Conservation (phyloP, 768 basidiomycete species). For the Boletus bicolor region DNA sequence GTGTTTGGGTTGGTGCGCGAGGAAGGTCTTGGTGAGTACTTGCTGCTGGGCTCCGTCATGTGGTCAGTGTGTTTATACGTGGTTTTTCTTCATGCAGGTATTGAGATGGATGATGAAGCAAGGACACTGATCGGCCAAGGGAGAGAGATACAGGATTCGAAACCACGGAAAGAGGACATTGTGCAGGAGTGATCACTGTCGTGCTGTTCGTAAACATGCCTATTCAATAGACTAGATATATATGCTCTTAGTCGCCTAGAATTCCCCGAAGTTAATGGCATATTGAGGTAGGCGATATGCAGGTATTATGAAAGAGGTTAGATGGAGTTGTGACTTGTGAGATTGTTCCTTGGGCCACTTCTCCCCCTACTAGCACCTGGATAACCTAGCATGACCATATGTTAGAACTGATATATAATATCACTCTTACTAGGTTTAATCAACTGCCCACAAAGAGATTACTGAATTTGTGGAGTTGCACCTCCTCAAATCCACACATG, state of each 20-base stretch:
- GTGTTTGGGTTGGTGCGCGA: slow-evolving; percentile 86
- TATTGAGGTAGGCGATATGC: no score
- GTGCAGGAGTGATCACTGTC: slow-evolving; percentile 56
- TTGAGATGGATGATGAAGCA: slow-evolving; percentile 82
- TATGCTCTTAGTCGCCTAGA: background rate
- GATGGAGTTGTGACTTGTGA: no score
- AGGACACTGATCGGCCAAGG: slow-evolving; percentile 81
- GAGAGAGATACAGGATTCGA: slow-evolving; percentile 71
- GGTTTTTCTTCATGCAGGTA: slow-evolving; percentile 44
- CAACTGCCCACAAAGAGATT: no score
- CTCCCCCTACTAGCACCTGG: no score
- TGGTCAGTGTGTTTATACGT: background rate
- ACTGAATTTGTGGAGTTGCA: no score
- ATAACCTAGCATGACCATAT: no score
- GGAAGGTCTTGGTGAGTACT: slow-evolving; percentile 69
- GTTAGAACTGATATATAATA: no score
- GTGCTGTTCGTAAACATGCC: slow-evolving; percentile 15
- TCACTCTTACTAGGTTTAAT: no score
- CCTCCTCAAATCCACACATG: no score
- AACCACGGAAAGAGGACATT: slow-evolving; percentile 95
- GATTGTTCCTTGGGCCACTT: no score
- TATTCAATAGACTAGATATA: slow-evolving; percentile 13
- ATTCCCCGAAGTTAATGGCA: background rate
- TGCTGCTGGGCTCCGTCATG: background rate
- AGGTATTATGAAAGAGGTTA: no score